Base-by-base conservation (phyloP, 768 basidiomycete species). In the Serendipita vermifera region DNA sequence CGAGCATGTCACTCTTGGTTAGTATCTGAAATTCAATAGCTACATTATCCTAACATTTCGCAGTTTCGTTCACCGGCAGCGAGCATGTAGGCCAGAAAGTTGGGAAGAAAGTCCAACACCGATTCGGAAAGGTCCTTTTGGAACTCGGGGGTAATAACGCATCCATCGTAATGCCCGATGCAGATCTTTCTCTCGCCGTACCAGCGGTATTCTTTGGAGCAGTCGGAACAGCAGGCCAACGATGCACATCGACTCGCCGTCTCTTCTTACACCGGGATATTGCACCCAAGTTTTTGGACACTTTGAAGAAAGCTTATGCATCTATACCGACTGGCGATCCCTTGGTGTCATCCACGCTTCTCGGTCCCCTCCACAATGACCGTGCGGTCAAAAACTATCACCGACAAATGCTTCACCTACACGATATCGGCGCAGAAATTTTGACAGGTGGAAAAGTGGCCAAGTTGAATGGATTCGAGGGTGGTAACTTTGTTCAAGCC, bases 81-180 rank as follows among this genome's bases (percentile, higher is more conserved):
- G 94, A 98, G 68, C 73, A 74, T 54, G 82, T 89, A 55, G 94
- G 94, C 11, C 78, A 84, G 54, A 76, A 80, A 57, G 91, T 98
- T n/a, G 87, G 87, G n/a, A 82, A 81, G 71, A 75, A 74, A 59
- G 92, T 96, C 2, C 86, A 86, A 67, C 80, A 81, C 56, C 76
- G 90, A 59, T 94, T 93, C 67, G 93, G 92, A 17, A 89, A 94
- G 71, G 75, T 81, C 29, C 80, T 97, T 20, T 77, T 97, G 24
- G 94, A 97, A 66, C 73, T 97, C 2, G 93, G 93, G 24, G 94
- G 94, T 33, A 97, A 98, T 71, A 97, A 97, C 65, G 90, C 93
- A 60, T 82, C 89, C 36, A 82, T 96, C 62, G 77, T 98, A 61
- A 86, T 96, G 80, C 79, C 87, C 51, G 94, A 96, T 71, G 93